phyloP scores from a whole-genome alignment of 2,329 filamentous ascomycete species.

The Microcera coccophila region DNA sequence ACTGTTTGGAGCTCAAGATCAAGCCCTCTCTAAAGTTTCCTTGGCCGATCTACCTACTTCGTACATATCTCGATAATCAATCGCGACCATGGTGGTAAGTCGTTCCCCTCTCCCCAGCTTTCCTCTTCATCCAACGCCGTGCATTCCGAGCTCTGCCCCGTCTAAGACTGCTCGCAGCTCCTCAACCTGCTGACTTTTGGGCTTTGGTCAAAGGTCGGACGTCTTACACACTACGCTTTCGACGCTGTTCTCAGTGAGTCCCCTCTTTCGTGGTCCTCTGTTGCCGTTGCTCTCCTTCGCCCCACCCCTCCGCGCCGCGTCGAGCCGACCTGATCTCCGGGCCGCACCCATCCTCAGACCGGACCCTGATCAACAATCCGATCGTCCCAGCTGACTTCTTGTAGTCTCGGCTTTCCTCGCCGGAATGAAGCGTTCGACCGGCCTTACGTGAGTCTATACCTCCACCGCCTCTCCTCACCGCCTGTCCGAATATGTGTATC shows the following conservation, averaged over 20 bases:
- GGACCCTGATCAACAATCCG: neutral
- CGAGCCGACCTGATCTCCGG: neutral
- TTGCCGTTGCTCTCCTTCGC: neutral
- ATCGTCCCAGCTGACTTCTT: slow-evolving; percentile 10
- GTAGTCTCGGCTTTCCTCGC: slow-evolving; percentile 92
- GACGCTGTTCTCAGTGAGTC: slow-evolving; percentile 85
- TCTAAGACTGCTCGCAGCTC: slow-evolving; percentile 47
- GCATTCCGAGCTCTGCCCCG: slow-evolving; percentile 19
- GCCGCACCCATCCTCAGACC: neutral
- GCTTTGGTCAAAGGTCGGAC: slow-evolving; percentile 77
- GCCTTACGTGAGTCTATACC: slow-evolving; percentile 91
- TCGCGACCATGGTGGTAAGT: slow-evolving; percentile 36
- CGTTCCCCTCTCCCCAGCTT: slow-evolving; percentile 1
- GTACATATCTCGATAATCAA: slow-evolving; percentile 5
- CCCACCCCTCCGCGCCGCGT: slow-evolving; percentile 1
- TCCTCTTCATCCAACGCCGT: slow-evolving; percentile 2
- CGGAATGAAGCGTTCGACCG: slow-evolving; percentile 94
- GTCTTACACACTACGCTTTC: slow-evolving; percentile 90
- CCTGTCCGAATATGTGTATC: slow-evolving; percentile 7
- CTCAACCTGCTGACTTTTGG: slow-evolving; percentile 67
- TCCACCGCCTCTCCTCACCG: slow-evolving; percentile 1
- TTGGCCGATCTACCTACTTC: slow-evolving; percentile 2
- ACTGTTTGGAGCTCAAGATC: too few species aligned
- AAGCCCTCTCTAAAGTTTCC: too few species aligned
- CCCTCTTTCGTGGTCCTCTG: neutral